These are phyloP conservation scores for Tylopilus subfusipes DNA, from an alignment of 768 basidiomycete species.

Conservation along the genomic window DNA sequence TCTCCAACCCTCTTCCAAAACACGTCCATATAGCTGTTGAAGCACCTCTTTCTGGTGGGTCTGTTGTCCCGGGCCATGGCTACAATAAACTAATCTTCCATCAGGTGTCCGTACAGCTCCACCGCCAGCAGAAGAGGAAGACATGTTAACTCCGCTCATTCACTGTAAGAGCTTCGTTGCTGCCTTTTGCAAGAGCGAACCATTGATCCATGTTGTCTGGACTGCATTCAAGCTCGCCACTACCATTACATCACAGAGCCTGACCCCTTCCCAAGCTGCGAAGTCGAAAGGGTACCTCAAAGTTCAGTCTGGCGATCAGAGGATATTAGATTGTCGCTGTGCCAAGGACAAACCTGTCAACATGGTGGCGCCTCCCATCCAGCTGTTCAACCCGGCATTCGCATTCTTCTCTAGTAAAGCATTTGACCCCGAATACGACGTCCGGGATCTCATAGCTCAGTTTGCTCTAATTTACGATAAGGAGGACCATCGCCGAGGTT, in stretches of 20 bases:
- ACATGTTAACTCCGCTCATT: neutral
- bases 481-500: neutral
- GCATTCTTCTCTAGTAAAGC: too few species aligned
- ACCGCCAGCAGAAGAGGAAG: neutral
- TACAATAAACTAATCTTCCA: neutral
- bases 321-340: slow-evolving; percentile 17
- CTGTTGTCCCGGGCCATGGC: neutral
- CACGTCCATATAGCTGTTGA: neutral
- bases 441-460: too few species aligned
- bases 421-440: too few species aligned
- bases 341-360: neutral
- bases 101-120: neutral
- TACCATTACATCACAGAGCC: neutral
- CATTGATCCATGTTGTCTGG: neutral
- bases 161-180: neutral
- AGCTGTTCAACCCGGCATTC: too few species aligned
- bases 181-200: neutral
- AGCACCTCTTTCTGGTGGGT: neutral
- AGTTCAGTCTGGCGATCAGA: neutral
- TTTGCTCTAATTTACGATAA: slow-evolving; percentile 13
- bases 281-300: neutral
- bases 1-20: too few species aligned
- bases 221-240: too few species aligned
- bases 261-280: slow-evolving; percentile 10
- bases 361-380: too few species aligned